Base-by-base conservation (phyloP, 2,329 filamentous ascomycete species). In the Colletotrichum echinochloae region DNA sequence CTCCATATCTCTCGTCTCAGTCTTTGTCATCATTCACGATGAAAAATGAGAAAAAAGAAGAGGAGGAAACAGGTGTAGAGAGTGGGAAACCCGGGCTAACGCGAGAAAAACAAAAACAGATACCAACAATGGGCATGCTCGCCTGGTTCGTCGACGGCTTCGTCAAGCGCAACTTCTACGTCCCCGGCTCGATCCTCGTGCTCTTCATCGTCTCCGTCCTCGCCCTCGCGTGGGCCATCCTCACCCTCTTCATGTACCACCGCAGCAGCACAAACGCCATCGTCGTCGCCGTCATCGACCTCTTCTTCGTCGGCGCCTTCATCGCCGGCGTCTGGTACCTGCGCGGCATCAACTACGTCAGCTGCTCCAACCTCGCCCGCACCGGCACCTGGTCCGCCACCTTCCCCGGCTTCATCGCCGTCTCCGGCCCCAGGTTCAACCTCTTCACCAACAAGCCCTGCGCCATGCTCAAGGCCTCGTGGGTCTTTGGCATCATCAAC, bases 401-500 rank as follows among this genome's bases (percentile, higher is more conserved):
- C 59, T 84, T 94, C 52, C 91, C 91, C 16, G 83, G 87, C 16
- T 88, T 93, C 72, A 87, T 89, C 37, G 84, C 81, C 73, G 88
- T 88, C 52, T 83, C 81, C 37, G 79, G 87, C 44, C 85, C 85
- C 57, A 82, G 81, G 61, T 86, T 89, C 69, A 80, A 85, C 51
- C 77, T 90, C 49, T 80, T 86, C 63, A 80, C 90, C 46, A 86
- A 93, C 81, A 95, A 95, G 86, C 89, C 90, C 6, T 98, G 95
- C 82, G 89, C 92, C 60, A 96, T 98, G 94, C 89, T 97, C 77
- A 98, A 98, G 88, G 92, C 95, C 1, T 88, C 86, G 74, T 98
- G 94, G 82, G 95, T 94, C 3, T 91, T 98, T 75, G 94, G 89
- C 59, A 98, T 98, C 80, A 97, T 98, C 87, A 93, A 96, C 80